phyloP scores from a whole-genome alignment of 179 eudicot genomes.

The Beta corolliflora region DNA sequence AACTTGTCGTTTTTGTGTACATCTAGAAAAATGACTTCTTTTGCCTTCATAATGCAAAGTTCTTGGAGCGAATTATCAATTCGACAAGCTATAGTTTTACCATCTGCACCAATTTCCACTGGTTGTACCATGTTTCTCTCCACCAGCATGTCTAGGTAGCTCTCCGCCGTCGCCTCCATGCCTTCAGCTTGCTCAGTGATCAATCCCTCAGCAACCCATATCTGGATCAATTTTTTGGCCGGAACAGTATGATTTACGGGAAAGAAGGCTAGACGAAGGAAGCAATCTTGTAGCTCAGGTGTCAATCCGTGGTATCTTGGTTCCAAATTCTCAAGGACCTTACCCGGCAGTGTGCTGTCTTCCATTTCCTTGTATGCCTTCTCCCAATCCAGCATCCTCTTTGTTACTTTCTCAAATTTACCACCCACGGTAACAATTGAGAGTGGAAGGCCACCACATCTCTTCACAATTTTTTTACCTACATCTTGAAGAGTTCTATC shows the following conservation, averaged over 20 bases:
- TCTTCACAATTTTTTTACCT: neutral
- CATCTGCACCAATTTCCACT: neutral
- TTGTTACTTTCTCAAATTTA: neutral
- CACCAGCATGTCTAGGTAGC: neutral
- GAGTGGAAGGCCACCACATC: conserved; percentile 10
- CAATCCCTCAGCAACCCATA: neutral
- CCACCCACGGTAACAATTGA: neutral
- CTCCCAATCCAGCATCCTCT: neutral
- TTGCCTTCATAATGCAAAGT: neutral
- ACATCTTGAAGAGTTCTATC: neutral
- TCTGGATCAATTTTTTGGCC: neutral
- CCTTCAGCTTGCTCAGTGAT: neutral
- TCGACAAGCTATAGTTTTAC: neutral
- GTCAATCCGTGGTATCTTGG: neutral
- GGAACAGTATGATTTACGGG: neutral
- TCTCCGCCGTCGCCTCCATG: neutral
- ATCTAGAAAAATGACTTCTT: neutral
- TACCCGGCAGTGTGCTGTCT: neutral
- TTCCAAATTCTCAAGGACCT: neutral
- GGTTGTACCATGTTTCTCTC: neutral
- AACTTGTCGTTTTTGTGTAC: neutral
- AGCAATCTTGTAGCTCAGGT: neutral
- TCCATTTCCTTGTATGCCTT: neutral
- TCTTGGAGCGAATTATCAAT: neutral
- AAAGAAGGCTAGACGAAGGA: neutral